Base-by-base conservation (phyloP, 1,139 yeast species). In the Candida labiduridarum region DNA sequence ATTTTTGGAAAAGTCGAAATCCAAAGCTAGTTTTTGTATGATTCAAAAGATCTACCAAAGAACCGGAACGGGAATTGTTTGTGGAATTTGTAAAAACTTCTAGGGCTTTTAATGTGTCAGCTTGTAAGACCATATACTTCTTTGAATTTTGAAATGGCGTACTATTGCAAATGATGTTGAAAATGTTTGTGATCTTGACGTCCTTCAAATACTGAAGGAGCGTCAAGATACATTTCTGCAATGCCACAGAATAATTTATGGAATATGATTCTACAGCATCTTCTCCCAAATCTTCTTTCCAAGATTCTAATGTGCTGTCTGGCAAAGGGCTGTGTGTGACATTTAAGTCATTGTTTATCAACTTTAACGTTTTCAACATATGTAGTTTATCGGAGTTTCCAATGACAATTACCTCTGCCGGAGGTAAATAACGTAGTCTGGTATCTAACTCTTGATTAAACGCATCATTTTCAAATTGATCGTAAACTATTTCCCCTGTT, bases 21-120 rank as follows among this genome's bases (percentile, higher is more conserved):
- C 99, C 99, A 67, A 85, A 87, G 31, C 78, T 75, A 0, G 97
- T 89, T 41, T 83, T 71, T 0, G 98, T 89, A 55, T 87, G 92
- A 64, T 92, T 89, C 54, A 94, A 62, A 2, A 89, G 71, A 90
- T 94, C 87, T 14, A 88, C 67, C 15, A 94, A 68, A 0, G 97
- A 83, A 0, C 97, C 98, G 25, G 74, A 70, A 7, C 71, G 72
- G 1, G 78, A 70, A 15, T 69, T 66, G 54, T 84, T 83, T 0
- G 94, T 82, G 2, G 77, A 70, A 59, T 89, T 89, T 38, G 72
- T 72, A 59, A 89, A 89, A 1, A 94, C 78, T 61, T 94, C 97
- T 25, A 94, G 69, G 39, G 88, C 82, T 33, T 78, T 75, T 6
- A 94, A 59, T 0, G 96, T 83, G 56, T 80, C 83, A 1, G 87